Conservation (phyloP, 768 basidiomycete species). For the Clitopilus passeckerianus region DNA sequence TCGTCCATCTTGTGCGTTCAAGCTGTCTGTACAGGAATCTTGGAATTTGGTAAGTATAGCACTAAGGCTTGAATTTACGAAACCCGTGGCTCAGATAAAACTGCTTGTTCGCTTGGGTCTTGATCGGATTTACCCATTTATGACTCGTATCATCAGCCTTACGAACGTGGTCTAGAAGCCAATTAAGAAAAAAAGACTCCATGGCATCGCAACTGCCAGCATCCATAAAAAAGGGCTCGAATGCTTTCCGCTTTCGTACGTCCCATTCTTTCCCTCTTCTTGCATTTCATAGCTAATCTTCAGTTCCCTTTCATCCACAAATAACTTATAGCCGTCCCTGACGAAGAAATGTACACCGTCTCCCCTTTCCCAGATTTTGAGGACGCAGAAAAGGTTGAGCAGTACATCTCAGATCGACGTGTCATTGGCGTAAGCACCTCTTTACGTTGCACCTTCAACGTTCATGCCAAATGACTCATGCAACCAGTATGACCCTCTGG, state of each 20-base stretch:
- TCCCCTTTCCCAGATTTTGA: conserved; percentile 63
- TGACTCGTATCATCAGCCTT: conserved; percentile 12
- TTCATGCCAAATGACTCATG: conserved; percentile 11
- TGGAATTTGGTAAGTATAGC: neutral
- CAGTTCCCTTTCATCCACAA: neutral
- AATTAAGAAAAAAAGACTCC: conserved; percentile 2
- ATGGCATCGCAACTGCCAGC: conserved; percentile 7
- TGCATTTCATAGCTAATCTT: conserved; percentile 9
- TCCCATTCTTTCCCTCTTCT: conserved; percentile 14
- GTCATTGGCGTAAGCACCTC: conserved; percentile 66
- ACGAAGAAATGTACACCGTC: conserved; percentile 44
- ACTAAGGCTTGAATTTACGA: neutral
- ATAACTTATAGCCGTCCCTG: conserved; percentile 31
- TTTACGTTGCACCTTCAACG: neutral
- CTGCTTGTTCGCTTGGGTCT: neutral
- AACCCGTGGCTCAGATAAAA: neutral
- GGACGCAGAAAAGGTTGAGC: conserved; percentile 57
- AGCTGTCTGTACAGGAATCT: neutral
- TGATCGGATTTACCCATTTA: conserved; percentile 1
- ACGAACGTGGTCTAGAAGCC: conserved; percentile 6
- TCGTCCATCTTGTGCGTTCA: neutral
- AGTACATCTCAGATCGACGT: conserved; percentile 77
- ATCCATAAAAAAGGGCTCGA: conserved; percentile 17
- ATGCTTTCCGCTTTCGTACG: conserved; percentile 31
- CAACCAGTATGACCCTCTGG: conserved; percentile 86